Percentiles rank a stretch among this genome's conserved stretches.
These are phyloP conservation scores for Neofusicoccum laricinum DNA, from an alignment of 2,329 filamentous ascomycete species.

Conservation along the genomic window DNA sequence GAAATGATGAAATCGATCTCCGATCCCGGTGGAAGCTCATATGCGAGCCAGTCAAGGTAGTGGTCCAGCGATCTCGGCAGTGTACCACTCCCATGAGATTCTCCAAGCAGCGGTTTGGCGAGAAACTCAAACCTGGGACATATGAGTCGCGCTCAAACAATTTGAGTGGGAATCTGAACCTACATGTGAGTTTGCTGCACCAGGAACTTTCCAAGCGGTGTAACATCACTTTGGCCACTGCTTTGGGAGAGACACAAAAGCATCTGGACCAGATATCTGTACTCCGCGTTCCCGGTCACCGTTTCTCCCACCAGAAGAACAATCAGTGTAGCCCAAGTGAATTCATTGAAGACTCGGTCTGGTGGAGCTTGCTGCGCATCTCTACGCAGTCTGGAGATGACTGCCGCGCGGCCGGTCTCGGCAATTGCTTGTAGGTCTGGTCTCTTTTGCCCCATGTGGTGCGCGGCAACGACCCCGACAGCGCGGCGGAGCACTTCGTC, in stretches of 20 bases:
- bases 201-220: slow-evolving; percentile 2
- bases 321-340: slow-evolving; percentile 38
- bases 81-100: slow-evolving; percentile 17
- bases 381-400: slow-evolving; percentile 35
- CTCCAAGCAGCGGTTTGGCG: slow-evolving; percentile 21
- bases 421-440: slow-evolving; percentile 32
- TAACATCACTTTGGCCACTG: neutral
- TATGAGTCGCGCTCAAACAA: neutral
- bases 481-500: slow-evolving; percentile 36
- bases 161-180: too few relatives aligned
- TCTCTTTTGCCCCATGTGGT: slow-evolving; percentile 35
- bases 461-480: slow-evolving; percentile 40
- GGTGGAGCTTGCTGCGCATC: slow-evolving; percentile 30
- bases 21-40: slow-evolving; percentile 5
- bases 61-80: slow-evolving; percentile 18
- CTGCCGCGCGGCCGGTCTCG: slow-evolving; percentile 34
- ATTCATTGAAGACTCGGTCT: slow-evolving; percentile 34
- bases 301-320: slow-evolving; percentile 42
- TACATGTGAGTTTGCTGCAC: slow-evolving; percentile 16
- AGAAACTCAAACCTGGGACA: slow-evolving; percentile 21
- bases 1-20: slow-evolving; percentile 14
- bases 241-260: slow-evolving; percentile 28
- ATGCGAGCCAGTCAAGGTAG: slow-evolving; percentile 20
- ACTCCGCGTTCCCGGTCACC: slow-evolving; percentile 41
- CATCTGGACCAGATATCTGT: slow-evolving; percentile 37